Evolutionary conservation across 495 filamentous ascomycete species (phyloP), one percentile per base, ranked within the genome.

Genomic region (Tuber microsphaerosporum): DNA sequence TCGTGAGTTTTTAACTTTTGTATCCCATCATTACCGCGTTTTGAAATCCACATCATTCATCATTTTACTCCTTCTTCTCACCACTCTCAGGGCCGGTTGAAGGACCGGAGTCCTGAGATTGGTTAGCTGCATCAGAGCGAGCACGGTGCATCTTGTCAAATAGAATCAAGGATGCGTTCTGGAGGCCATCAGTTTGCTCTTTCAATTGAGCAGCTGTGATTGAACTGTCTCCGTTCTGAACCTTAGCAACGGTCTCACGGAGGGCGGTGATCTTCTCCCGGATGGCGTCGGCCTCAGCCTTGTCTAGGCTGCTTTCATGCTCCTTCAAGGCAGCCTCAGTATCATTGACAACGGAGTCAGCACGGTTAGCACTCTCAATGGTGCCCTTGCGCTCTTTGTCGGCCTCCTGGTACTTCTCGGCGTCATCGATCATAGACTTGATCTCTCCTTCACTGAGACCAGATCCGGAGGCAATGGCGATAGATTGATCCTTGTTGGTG

Each of bases 101-200:
- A 3, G 56, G 7, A 17, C 12, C 56, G n/a, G 26, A 16, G 26
- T 19, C 4, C 12, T 34, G 56, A 26, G 56, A 17, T 31, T 65
- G 26, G 56, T 65, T 19, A 2, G 26, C 26, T 65, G 56, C 56
- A 12, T 94, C 93, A 79, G 85, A 81, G 78, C 93, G 89, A 71
- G 96, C 93, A 88, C 96, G 96, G 90, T 99, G 95, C 93, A 99
- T 97, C 91, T 99, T 97, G 88, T 98, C 95, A 86, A 99, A 99
- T 79, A 98, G 90, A 85, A 91, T 97, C 87, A 99, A 88, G 86
- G 92, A 94, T 75, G 95, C 93, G 83, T 90, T 92, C 86, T 98
- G 96, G 81, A 99, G 90, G 86, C 97, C 95, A 77, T 98, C 96
- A 77, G 91, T 94, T 92, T 98, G 97, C 87, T 92, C 90, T 91